Percentiles rank a stretch among this genome's conserved stretches.
phyloP scores from a whole-genome alignment of 2,329 filamentous ascomycete species.

The Cercospora sesami region DNA sequence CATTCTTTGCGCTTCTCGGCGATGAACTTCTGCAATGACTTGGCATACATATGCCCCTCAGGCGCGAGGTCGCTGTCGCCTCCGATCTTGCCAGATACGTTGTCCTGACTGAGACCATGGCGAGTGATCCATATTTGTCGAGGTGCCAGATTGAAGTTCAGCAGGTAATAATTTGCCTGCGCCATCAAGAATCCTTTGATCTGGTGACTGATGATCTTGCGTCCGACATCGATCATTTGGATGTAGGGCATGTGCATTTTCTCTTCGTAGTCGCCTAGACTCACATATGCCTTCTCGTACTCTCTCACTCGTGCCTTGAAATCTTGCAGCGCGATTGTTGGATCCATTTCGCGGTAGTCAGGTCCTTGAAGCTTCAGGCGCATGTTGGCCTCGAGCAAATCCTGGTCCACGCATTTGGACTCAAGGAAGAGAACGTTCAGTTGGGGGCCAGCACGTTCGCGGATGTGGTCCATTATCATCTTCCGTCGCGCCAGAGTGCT shows the following conservation, averaged over 20 bases:
- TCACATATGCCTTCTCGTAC: constrained; percentile 92
- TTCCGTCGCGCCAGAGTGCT: constrained; percentile 85
- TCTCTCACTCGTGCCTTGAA: constrained; percentile 90
- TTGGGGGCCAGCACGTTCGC: constrained; percentile 75
- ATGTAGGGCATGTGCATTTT: constrained; percentile 90
- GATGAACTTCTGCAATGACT: constrained; percentile 79
- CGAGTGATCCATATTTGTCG: constrained; percentile 98
- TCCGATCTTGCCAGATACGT: constrained; percentile 82
- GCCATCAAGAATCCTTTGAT: constrained; percentile 89
- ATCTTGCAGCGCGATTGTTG: constrained; percentile 76
- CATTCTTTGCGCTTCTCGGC: constrained; percentile 76
- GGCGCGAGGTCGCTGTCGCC: constrained; percentile 83
- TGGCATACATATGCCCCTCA: constrained; percentile 76
- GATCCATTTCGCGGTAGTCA: constrained; percentile 94
- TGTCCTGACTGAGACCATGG: constrained; percentile 88
- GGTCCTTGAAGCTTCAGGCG: constrained; percentile 92
- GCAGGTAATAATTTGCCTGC: constrained; percentile 89
- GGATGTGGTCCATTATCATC: constrained; percentile 72
- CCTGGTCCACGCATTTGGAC: constrained; percentile 83
- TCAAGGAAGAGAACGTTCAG: constrained; percentile 94
- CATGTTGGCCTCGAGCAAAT: constrained; percentile 92
- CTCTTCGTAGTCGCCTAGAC: constrained; percentile 77
- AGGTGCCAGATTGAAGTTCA: constrained; percentile 94
- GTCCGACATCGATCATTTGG: constrained; percentile 95
- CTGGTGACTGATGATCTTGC: constrained; percentile 88